Conservation (phyloP, 1,139 yeast genomes). For the Blastobotrys elegans region DNA sequence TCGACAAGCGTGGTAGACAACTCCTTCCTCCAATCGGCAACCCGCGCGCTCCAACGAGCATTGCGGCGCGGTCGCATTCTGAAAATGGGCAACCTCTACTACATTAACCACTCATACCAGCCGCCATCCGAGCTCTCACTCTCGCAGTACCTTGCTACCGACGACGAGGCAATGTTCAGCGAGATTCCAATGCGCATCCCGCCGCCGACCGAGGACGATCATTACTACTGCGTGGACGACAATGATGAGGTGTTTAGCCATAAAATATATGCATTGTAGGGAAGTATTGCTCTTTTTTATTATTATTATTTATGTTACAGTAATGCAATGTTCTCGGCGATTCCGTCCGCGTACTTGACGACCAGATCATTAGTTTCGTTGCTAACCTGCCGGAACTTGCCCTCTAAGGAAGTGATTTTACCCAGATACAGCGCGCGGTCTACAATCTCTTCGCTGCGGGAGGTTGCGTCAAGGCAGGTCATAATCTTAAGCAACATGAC, state of each 20-base stretch:
- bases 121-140: constrained; percentile 36
- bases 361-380: constrained; percentile 23
- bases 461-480: constrained; percentile 13
- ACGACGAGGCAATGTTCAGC: constrained; percentile 36
- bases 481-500: constrained; percentile 40
- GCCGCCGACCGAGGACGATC: constrained; percentile 33
- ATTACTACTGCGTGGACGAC: constrained; percentile 32
- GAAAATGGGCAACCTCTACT: constrained; percentile 31
- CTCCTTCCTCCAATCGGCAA: constrained; percentile 34
- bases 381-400: constrained; percentile 21
- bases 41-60: constrained; percentile 37
- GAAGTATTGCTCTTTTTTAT: not conserved
- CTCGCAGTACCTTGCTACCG: constrained; percentile 34
- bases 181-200: constrained; percentile 35
- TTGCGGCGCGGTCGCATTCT: constrained; percentile 34
- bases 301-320: not conserved
- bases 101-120: constrained; percentile 32
- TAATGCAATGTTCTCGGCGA: constrained; percentile 15
- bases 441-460: constrained; percentile 13
- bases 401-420: constrained; percentile 14
- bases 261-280: constrained; percentile 19
- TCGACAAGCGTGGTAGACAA: constrained; percentile 28
- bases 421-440: constrained; percentile 13
- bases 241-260: constrained; percentile 34
- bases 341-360: constrained; percentile 23